Percentiles rank a stretch among this genome's conserved stretches.
Evolutionary conservation across 805 yeast genomes (phyloP).

Genomic region (Spathaspora arborariae): DNA sequence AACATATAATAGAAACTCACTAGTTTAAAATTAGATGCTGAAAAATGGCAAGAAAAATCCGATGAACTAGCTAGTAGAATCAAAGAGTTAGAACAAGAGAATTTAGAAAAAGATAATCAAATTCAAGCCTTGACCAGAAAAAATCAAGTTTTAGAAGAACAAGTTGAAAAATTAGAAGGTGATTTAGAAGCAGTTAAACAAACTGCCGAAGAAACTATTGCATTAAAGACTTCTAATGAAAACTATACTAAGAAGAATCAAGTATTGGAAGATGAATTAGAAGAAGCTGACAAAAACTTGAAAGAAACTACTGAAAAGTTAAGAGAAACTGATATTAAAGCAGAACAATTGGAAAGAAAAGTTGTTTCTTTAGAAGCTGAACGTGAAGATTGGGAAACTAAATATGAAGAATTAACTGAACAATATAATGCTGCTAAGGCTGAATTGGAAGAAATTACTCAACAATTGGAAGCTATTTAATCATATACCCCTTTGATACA

Average conservation of each 20-base stretch:
- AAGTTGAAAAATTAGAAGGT: slow-evolving; percentile 73
- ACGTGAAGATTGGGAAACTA: slow-evolving; percentile 86
- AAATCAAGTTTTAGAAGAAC: slow-evolving; percentile 82
- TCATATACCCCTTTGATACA: not conserved
- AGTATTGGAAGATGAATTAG: slow-evolving; percentile 86
- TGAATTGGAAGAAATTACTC: slow-evolving; percentile 94
- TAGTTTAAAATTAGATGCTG: slow-evolving; percentile 90
- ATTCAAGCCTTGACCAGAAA: slow-evolving; percentile 89
- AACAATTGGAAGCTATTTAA: slow-evolving; percentile 81
- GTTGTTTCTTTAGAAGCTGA: slow-evolving; percentile 89
- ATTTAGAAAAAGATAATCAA: slow-evolving; percentile 89
- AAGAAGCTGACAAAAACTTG: slow-evolving; percentile 83
- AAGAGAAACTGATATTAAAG: slow-evolving; percentile 93
- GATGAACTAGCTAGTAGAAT: slow-evolving; percentile 79
- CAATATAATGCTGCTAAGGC: slow-evolving; percentile 82
- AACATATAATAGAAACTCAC: slow-evolving; percentile 59
- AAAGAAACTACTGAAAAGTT: slow-evolving; percentile 91
- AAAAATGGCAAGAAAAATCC: slow-evolving; percentile 94
- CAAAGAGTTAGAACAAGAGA: slow-evolving; percentile 90
- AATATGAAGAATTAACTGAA: slow-evolving; percentile 80
- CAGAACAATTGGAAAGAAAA: slow-evolving; percentile 93
- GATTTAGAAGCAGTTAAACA: slow-evolving; percentile 74
- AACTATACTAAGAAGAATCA: slow-evolving; percentile 86
- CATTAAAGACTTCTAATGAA: slow-evolving; percentile 85
- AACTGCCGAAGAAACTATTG: slow-evolving; percentile 86